These are phyloP conservation scores for Blastocystis sp. DNA, from an alignment of 352 stramenopile genomes.

Conservation along the genomic window DNA sequence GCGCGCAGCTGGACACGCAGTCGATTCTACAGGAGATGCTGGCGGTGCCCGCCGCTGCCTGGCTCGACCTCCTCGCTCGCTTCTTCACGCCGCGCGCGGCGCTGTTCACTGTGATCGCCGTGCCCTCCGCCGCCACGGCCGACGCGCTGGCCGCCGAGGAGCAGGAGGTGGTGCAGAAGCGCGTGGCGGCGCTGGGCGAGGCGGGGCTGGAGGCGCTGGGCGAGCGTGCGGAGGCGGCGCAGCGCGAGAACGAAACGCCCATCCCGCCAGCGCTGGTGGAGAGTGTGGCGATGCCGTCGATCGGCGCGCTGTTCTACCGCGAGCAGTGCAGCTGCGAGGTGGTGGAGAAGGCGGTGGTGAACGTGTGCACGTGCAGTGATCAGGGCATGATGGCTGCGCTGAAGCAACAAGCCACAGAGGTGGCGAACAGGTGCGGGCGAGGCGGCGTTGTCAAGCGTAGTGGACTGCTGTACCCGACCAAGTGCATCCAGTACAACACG, in stretches of 20 bases:
- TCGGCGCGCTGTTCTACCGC: neutral
- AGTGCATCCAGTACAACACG: neutral
- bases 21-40: neutral
- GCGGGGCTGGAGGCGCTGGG: neutral
- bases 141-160: neutral
- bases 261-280: neutral
- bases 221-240: neutral
- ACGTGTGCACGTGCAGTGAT: neutral
- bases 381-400: neutral
- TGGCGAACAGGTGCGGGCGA: neutral
- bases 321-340: neutral
- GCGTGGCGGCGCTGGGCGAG: neutral
- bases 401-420: neutral
- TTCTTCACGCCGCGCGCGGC: slow-evolving; percentile 11
- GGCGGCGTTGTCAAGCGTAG: neutral
- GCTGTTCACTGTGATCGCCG: slow-evolving; percentile 26
- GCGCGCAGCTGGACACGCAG: neutral
- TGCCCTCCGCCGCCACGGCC: slow-evolving; percentile 5
- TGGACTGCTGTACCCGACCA: neutral
- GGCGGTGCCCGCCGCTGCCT: neutral
- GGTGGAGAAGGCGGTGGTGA: neutral
- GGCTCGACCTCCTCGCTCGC: neutral
- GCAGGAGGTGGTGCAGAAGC: neutral
- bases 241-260: neutral
- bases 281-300: neutral